Base-by-base conservation (phyloP, 345 rosid species). In the Combretum micranthum region DNA sequence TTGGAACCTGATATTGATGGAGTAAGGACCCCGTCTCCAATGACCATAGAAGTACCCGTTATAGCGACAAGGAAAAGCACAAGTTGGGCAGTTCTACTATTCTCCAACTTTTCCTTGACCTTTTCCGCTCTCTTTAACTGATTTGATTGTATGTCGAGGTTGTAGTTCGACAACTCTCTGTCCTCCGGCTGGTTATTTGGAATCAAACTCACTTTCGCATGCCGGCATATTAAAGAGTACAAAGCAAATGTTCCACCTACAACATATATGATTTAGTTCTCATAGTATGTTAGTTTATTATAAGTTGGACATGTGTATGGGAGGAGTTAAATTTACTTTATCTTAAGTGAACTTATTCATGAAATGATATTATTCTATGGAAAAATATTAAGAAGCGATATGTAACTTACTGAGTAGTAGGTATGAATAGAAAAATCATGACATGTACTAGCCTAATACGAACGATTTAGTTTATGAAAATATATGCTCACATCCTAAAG, bases 21-120 rank as follows among this genome's bases (percentile, higher is more conserved):
- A 50, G 94, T 85, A 44, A 91, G 87, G 51, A 91, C 61, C 0
- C 96, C 95, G 49, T 91, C 98, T n/a, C 95, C 96, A 2, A 82
- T 83, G 22, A 85, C 86, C 91, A 91, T 85, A 23, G 91, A 82
- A 57, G 96, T 85, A 4, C 87, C 96, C n/a, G n/a, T n/a, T n/a
- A n/a, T n/a, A n/a, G n/a, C n/a, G n/a, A n/a, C n/a, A n/a, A 82
- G 59, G 70, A 91, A 91, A 42, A 91, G 81, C 9, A 70, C 0
- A 43, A 72, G 46, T 64, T 82, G 64, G 20, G 76, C 56, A 4
- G 13, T 13, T 56, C 39, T 64, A 48, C 66, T 82, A 13, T 21
- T 70, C 70, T 85, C 89, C 0, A 87, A 71, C 73, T 56, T 70
- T 37, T 72, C 64, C 70, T 80, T 86, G 49, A 78, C 64, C 64